A percentile compares a stretch with the other conserved stretches of the same genome.
phyloP scores from a whole-genome alignment of 352 stramenopile species.

The Phytophthora foliorum region DNA sequence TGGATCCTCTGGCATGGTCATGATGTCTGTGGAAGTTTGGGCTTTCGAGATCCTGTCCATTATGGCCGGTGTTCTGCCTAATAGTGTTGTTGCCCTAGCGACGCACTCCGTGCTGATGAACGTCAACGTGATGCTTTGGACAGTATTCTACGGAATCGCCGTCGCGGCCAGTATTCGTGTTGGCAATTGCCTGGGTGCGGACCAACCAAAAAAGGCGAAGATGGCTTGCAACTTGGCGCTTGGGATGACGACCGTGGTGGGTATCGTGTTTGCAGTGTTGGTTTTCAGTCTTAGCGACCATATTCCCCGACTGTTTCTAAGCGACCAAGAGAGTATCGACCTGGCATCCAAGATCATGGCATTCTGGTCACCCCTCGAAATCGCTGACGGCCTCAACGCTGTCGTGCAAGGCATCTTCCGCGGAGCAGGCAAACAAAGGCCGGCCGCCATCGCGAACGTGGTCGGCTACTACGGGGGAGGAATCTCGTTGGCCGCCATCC shows the following conservation, averaged over 20 bases:
- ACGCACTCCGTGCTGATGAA: slow-evolving; percentile 69
- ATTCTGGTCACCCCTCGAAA: slow-evolving; percentile 46
- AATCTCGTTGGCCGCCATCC: slow-evolving; percentile 62
- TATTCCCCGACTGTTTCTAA: slow-evolving; percentile 51
- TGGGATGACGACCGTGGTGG: slow-evolving; percentile 20
- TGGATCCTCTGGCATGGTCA: slow-evolving; percentile 59
- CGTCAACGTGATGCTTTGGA: slow-evolving; percentile 62
- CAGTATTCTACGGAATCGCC: slow-evolving; percentile 60
- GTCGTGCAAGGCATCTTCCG: slow-evolving; percentile 73
- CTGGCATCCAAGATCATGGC: slow-evolving; percentile 53
- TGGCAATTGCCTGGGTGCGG: slow-evolving; percentile 58
- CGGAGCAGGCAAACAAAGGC: slow-evolving; percentile 59
- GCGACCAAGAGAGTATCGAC: slow-evolving; percentile 37
- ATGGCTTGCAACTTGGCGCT: slow-evolving; percentile 48
- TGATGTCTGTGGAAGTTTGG: slow-evolving; percentile 69
- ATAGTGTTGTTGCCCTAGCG: slow-evolving; percentile 54
- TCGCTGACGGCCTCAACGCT: slow-evolving; percentile 57
- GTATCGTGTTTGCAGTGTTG: slow-evolving; percentile 33
- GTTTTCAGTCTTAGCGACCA: slow-evolving; percentile 31
- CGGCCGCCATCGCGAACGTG: slow-evolving; percentile 59
- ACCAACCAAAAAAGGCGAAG: slow-evolving; percentile 44
- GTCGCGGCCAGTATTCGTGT: slow-evolving; percentile 67
- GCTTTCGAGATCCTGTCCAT: slow-evolving; percentile 68
- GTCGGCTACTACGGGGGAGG: slow-evolving; percentile 77
- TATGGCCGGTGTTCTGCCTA: slow-evolving; percentile 49